Evolutionary conservation across 1,139 yeast species (phyloP), one percentile per base, ranked within the genome.

Genomic region (Hanseniaspora gamundiae): DNA sequence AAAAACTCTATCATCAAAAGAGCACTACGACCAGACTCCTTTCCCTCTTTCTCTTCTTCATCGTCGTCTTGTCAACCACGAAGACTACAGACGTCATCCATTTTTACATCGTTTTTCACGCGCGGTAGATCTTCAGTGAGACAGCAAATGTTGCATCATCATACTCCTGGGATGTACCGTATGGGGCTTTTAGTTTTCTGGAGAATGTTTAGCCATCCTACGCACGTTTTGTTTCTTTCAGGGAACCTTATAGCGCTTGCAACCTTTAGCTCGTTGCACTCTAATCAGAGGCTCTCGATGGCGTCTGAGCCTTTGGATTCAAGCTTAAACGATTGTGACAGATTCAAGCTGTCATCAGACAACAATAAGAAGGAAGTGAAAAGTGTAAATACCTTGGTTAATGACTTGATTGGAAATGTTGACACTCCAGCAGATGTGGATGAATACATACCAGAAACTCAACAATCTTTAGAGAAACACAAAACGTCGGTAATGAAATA

Each of bases 191-290:
- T 33, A 3, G 36, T 33, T 33, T 33, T 17, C 19, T 33, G 36
- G 36, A 33, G n/a, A 17, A 4, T 33, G 21, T 33, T 33, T 19
- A 33, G 36, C 19, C 36, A 33, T 33, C 36, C 36, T 10, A 19
- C 24, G 9, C 36, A 33, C 10, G 36, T 33, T 10, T 17, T 17
- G 10, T 33, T 33, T n/a, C 10, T 33, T 6, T 33, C 36, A 8
- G 36, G 36, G 21, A 33, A 33, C 22, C 24, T 33, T 33, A 33
- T 33, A 33, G 36, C 36, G 3, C 13, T 33, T 7, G 36, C 36
- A 7, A 17, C 36, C 6, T 33, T 33, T 11, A 17, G 22, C n/a
- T n/a, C 22, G 20, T 10, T 19, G n/a, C 21, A 17, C 14, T 10
- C 22, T 7, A 13, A n/a, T 8, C 9, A 9, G 16, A 19, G 36